Evolutionary conservation across 2,329 filamentous ascomycete species (phyloP), one percentile per base, ranked within the genome.

Genomic region (Blastomyces gilchristii): DNA sequence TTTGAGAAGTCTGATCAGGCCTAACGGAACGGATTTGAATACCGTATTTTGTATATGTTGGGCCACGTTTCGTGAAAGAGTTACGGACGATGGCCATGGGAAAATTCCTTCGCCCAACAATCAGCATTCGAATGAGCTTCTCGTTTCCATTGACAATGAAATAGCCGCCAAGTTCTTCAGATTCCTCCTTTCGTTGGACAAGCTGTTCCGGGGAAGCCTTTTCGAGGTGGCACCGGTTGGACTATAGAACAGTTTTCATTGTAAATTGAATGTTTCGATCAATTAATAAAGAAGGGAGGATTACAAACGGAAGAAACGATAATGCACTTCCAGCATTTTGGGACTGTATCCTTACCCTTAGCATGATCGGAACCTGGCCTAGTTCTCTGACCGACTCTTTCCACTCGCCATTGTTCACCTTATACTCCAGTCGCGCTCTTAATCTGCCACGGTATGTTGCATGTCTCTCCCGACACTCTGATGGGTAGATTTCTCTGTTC

Each of bases 101-200:
- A 72, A 91, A 97, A 76, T 99, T 99, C 71, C 94, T 84, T 76
- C 90, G 86, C 73, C 91, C 91, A 66, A 97, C 85, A 67, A 96
- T 87, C 66, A 99, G 82, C 80, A 97, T 86, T 72, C 94, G 90
- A 70, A 97, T 91, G 63, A 97, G 85, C 79, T 97, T 97, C 76
- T 99, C 94, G 71, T 92, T 96, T 67, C 94, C 94, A 74, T 99
- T 99, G 71, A 99, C 89, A 70, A 99, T 86, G 73, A 97, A 99
- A 76, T 97, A 99, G 54, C 94, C 94, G 47, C 94, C 94, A 41
- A 97, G 78, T 76, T 99, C 94, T 76, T 99, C 94, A 0, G 92
- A 89, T 76, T 99, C 94, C 77, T 99, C 94, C 74, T 97, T 96
- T 65, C 86, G 85, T 67, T 88, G 82, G 39, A 97, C 91, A 18